Percentiles rank a stretch among this genome's conserved stretches.
Evolutionary conservation across 192 early-diverging fungal genomes (phyloP).

Genomic region (Chytriomyces sp.): DNA sequence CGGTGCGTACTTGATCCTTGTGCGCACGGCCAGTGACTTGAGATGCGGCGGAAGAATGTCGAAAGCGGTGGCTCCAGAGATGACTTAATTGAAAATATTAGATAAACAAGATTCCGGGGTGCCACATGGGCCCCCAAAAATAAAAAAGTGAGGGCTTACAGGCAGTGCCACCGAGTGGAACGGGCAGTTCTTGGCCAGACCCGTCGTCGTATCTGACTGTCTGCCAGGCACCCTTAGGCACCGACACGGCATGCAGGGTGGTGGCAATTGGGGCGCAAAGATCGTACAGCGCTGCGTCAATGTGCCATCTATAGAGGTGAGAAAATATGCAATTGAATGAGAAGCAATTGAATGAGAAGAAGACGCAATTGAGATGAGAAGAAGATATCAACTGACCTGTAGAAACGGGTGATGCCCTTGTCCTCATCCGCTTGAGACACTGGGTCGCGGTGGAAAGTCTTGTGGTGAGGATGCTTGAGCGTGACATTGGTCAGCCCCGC

Average conservation of each 20-base stretch:
- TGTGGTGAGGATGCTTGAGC: slow-evolving; percentile 23
- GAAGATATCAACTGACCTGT: neutral
- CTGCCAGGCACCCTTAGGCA: slow-evolving; percentile 3
- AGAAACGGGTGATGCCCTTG: slow-evolving; percentile 24
- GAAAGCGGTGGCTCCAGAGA: slow-evolving; percentile 23
- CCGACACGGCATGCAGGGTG: slow-evolving; percentile 16
- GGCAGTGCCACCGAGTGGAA: slow-evolving; percentile 22
- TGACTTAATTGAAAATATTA: neutral
- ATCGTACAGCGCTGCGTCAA: slow-evolving; percentile 34
- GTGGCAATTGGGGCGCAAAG: slow-evolving; percentile 20
- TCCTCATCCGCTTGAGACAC: slow-evolving; percentile 19
- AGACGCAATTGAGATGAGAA: neutral
- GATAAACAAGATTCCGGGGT: neutral
- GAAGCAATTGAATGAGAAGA: neutral
- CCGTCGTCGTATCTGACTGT: slow-evolving; percentile 29
- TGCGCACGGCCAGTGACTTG: slow-evolving; percentile 28
- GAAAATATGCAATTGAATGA: neutral
- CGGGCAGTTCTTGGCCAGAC: neutral
- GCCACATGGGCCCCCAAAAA: neutral
- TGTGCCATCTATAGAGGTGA: slow-evolving; percentile 7
- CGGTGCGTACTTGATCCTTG: slow-evolving; percentile 17
- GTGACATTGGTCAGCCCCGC: slow-evolving; percentile 2
- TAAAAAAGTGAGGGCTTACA: slow-evolving; percentile 13
- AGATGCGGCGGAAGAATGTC: slow-evolving; percentile 19
- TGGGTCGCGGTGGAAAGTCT: slow-evolving; percentile 8